Evolutionary conservation across 306 rosid species (phyloP), one percentile per base, ranked within the genome.

Genomic region (Sindora glabra): DNA sequence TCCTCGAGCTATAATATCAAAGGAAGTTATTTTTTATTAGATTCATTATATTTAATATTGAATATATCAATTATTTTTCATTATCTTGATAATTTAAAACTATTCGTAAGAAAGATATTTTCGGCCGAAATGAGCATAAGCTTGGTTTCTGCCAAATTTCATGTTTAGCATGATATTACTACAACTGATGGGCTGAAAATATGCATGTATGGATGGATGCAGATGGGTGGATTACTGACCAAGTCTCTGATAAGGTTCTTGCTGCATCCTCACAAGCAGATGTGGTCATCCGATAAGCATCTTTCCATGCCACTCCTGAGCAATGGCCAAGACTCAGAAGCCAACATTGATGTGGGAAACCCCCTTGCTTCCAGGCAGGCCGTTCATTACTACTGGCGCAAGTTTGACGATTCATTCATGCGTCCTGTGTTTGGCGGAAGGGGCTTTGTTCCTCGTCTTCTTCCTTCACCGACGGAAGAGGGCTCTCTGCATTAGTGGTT

Each of bases 221-320:
- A 86, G 89, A 84, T 86, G 37, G 80, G 83, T 39, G 89, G 94
- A 72, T 68, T 82, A 59, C 32, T 86, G 74, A 86, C 83, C 0
- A 79, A 82, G 74, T 83, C 86, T 53, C 71, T 86, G 1, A 64
- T 77, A 49, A 63, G 74, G 71, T 53, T 48, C 42, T 65, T 86
- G 82, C 50, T 74, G 24, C 74, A 79, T 18, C 73, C 44, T 23
- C 74, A 40, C 8, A 62, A 6, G 40, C 72, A 49, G 13, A 17
- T 53, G 8, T 24, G 48, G 1, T 15, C 53, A 16, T 47, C 76
- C 2, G 41, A 4, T 1, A 54, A 57, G 62, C 52, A 73, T n/a
- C 41, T 74, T 50, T 49, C 37, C 3, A 12, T 22, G 2, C 82
- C 83, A 2, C 70, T 86, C 12, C 70, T 77, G 17, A 6, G 27